phyloP scores from a whole-genome alignment of 2,329 filamentous ascomycete species.

The Phaeosphaeriaceae sp. region DNA sequence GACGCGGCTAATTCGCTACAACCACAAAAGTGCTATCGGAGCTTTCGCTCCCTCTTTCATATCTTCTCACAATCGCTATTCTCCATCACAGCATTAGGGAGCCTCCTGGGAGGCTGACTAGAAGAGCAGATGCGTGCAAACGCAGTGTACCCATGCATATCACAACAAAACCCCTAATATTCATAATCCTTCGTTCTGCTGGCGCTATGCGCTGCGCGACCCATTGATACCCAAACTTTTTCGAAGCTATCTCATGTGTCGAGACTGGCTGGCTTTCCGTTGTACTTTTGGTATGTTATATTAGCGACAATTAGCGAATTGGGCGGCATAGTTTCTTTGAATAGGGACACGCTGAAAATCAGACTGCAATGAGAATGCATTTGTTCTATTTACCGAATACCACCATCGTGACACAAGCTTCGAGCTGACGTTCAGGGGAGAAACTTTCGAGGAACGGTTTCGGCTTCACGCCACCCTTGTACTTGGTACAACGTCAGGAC shows the following conservation, averaged over 20 bases:
- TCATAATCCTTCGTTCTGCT: background rate
- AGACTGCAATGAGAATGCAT: background rate
- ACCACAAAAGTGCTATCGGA: background rate
- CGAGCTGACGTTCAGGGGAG: no score
- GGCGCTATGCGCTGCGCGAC: background rate
- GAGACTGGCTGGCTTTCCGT: background rate
- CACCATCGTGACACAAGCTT: no score
- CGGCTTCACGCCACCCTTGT: no score
- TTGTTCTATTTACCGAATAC: background rate
- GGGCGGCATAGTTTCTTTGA: background rate
- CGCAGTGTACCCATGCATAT: background rate
- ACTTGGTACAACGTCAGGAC: no score
- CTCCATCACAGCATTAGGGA: background rate
- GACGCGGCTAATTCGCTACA: background rate
- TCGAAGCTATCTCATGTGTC: background rate
- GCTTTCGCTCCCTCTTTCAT: background rate
- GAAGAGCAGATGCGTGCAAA: constrained; percentile 1
- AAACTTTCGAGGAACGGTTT: no score
- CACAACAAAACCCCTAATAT: background rate
- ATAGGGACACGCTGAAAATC: background rate
- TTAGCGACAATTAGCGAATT: background rate
- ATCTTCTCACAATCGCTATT: background rate
- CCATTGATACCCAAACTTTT: background rate
- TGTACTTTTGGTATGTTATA: background rate
- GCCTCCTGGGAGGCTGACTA: background rate